Conservation (phyloP, 345 rosid species). For the Bretschneidera sinensis region DNA sequence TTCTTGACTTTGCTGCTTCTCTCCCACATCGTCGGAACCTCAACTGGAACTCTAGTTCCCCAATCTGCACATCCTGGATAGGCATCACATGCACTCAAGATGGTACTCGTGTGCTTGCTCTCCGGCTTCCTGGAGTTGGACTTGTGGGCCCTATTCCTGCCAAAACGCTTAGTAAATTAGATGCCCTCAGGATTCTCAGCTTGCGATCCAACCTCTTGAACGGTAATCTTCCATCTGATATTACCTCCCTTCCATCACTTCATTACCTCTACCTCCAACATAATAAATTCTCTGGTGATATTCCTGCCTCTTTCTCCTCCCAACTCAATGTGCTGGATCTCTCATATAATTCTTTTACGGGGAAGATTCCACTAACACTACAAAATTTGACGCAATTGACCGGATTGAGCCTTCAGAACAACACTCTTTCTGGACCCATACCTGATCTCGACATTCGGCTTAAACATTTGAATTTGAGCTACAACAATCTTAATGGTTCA, state of each 20-base stretch:
- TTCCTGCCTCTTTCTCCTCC: slow-evolving; percentile 46
- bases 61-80: slow-evolving; percentile 62
- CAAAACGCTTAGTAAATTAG: slow-evolving; percentile 66
- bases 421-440: slow-evolving; percentile 52
- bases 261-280: slow-evolving; percentile 63
- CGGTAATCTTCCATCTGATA: slow-evolving; percentile 72
- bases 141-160: slow-evolving; percentile 61
- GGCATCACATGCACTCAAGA: slow-evolving; percentile 53
- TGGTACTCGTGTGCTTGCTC: slow-evolving; percentile 39
- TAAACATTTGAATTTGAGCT: slow-evolving; percentile 59
- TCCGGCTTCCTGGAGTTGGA: slow-evolving; percentile 76
- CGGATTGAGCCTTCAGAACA: slow-evolving; percentile 52
- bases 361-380: slow-evolving; percentile 44
- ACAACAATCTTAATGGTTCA: slow-evolving; percentile 66
- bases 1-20: slow-evolving; percentile 49
- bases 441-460: slow-evolving; percentile 44
- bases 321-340: slow-evolving; percentile 53
- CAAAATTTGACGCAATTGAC: slow-evolving; percentile 46
- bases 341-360: slow-evolving; percentile 58
- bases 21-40: slow-evolving; percentile 55
- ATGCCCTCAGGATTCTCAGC: slow-evolving; percentile 54
- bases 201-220: slow-evolving; percentile 61
- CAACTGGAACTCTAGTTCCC: slow-evolving; percentile 52
- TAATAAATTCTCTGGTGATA: slow-evolving; percentile 67
- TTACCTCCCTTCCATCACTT: slow-evolving; percentile 52